Evolutionary conservation across 495 filamentous ascomycete genomes (phyloP), one percentile per base, ranked within the genome.

Genomic region (Lineolata rhizophorae): DNA sequence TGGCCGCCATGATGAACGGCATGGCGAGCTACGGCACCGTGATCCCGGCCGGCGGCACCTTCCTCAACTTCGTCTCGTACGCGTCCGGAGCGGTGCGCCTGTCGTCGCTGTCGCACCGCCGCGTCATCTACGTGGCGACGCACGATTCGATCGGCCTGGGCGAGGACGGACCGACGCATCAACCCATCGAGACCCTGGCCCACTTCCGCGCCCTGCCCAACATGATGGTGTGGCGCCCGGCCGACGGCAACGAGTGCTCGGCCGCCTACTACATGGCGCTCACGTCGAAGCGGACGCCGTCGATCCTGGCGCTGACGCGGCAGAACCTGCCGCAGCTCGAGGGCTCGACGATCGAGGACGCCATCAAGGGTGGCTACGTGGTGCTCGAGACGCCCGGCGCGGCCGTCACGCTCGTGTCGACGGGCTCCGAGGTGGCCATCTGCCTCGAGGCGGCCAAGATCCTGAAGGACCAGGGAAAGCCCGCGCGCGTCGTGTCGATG

Each of bases 61-160:
- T 99, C 75, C 63, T 99, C 39, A 99, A 99, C 76, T 99, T 99
- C 62, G 84, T 99, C 39, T 99, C 87, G 15, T 99, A 99, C 53
- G 85, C 81, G 40, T 80, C 87, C 41, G 87, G 87, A 54, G 72
- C 90, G 50, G 76, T 95, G 46, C 84, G 87, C 55, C 70, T 99
- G 17, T 91, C 83, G 29, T 70, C 90, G 20, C 65, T 99, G 36
- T 90, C 83, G 20, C 85, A 82, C 54, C 69, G 81, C 51, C 84
- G 85, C 42, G 67, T 69, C 51, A 85, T 99, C 63, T 90, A 87
- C 68, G 66, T 99, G 50, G 87, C 90, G 37, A 99, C 87, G 44
- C 87, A 99, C 70, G 87, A 99, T 67, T 93, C 84, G 39, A 95
- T 99, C 49, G 87, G 87, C 65, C 79, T 99, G 39, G 87, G 87